phyloP scores from a whole-genome alignment of 2,329 filamentous ascomycete species.

The Penicillium sp. region DNA sequence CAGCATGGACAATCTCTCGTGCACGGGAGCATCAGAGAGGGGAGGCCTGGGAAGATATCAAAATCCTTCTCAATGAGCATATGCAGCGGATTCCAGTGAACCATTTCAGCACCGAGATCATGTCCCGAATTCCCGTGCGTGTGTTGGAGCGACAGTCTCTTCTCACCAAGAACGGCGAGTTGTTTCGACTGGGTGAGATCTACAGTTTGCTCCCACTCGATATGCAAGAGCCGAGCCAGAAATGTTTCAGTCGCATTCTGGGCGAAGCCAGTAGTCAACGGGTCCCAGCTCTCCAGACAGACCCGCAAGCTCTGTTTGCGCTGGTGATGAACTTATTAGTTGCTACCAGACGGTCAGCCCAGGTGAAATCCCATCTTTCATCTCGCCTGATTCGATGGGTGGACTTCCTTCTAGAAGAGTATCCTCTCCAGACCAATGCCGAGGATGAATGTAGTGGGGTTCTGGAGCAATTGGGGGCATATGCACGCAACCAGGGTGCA shows the following conservation, averaged over 20 bases:
- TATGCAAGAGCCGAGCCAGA: constrained; percentile 28
- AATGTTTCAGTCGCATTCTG: constrained; percentile 30
- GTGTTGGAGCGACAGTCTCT: constrained; percentile 40
- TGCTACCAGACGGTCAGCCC: constrained; percentile 27
- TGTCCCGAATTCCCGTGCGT: constrained; percentile 33
- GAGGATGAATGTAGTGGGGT: constrained; percentile 33
- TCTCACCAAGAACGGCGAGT: constrained; percentile 39
- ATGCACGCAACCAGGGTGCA: constrained; percentile 25
- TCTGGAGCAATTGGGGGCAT: constrained; percentile 13
- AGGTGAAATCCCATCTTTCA: constrained; percentile 27
- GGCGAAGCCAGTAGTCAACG: constrained; percentile 19
- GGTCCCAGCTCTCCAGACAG: constrained; percentile 24
- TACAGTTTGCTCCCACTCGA: constrained; percentile 33
- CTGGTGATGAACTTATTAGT: constrained; percentile 40
- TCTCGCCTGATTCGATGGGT: constrained; percentile 43
- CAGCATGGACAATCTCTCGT: constrained; percentile 43
- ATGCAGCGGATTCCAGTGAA: constrained; percentile 35
- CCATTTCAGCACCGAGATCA: constrained; percentile 33
- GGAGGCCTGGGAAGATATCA: constrained; percentile 32
- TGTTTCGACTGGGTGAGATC: constrained; percentile 38
- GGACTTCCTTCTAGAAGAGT: constrained; percentile 39
- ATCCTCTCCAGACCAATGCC: constrained; percentile 17
- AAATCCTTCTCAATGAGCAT: constrained; percentile 33
- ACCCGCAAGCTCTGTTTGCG: constrained; percentile 24
- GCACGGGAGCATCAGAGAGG: constrained; percentile 34